These are phyloP conservation scores for Miscanthus sacchariflorus DNA, from an alignment of 202 grass and related monocot genomes.

Conservation along the genomic window DNA sequence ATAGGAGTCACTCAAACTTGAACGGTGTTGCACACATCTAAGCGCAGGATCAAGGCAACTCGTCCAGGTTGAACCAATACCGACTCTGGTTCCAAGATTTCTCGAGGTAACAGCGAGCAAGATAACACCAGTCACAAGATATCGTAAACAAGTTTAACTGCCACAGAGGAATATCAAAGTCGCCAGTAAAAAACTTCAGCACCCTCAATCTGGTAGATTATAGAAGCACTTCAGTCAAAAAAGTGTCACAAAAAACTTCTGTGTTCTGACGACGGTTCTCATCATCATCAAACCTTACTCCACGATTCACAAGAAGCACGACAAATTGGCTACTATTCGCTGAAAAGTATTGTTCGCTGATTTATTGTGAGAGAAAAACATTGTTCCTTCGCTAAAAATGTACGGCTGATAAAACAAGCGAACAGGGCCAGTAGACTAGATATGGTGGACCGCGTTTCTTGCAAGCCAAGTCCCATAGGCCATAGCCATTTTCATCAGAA, in stretches of 20 bases:
- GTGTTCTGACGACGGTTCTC: neutral
- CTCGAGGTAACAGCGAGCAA: neutral
- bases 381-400: too few relatives aligned
- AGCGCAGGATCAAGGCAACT: neutral
- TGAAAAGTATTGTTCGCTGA: too few relatives aligned
- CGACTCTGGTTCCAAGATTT: neutral
- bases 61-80: neutral
- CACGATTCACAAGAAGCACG: slow-evolving; percentile 25
- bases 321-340: neutral
- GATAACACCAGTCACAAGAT: neutral
- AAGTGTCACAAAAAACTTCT: neutral
- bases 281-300: neutral
- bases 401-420: too few relatives aligned
- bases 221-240: neutral
- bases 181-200: neutral
- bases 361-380: too few relatives aligned
- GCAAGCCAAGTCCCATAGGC: neutral
- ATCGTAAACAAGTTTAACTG: neutral
- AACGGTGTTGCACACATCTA: neutral
- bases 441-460: neutral
- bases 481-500: neutral
- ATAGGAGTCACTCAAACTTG: neutral
- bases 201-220: neutral
- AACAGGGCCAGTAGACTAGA: neutral
- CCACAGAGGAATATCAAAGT: neutral